Evolutionary conservation across 345 rosid genomes (phyloP), one percentile per base, ranked within the genome.

Genomic region (Lagerstroemia speciosa): DNA sequence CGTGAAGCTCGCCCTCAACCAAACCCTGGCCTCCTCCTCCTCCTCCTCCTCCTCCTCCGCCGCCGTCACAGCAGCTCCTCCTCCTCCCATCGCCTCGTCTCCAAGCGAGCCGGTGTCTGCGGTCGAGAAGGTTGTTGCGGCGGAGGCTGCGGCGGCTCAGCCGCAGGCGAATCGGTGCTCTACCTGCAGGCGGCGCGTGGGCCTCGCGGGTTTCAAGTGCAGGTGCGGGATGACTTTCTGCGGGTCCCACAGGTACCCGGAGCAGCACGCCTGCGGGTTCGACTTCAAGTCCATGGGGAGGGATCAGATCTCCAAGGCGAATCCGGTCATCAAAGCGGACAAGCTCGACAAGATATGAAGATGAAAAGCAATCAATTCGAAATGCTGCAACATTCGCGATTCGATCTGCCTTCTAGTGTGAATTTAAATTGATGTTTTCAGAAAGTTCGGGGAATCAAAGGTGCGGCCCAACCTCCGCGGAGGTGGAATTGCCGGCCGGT

Each of bases 241-340:
- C 17, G 96, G 97, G 65, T 72, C 76, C 0, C 97, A 93, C 48
- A 74, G 96, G 92, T 87, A 89, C 78, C 93, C 97, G 22, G 98
- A 93, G 77, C 83, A 77, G 48, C 98, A 93, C 65, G 80, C 36
- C 0, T 93, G 98, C 33, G 38, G 78, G 9, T 90, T 88, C 22
- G 96, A 93, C 78, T 93, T 85, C 81, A 93, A 87, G 78, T 41
- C 72, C 40, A 64, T 81, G 72, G 97, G 93, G 17, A 82, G 87
- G 52, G 84, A 82, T 40, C 86, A 85, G 85, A 93, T 93, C 68
- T 92, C 90, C 3, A 84, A 76, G 66, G 96, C 93, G 2, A 90
- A 93, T 74, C 98, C 97, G 1, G 74, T 93, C 9, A 75, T 93
- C 0, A 86, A 83, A 72, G 90, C 83, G 0, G 83, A 82, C 61